Evolutionary conservation across 176 grass and related monocot genomes (phyloP), one percentile per base, ranked within the genome.

Genomic region (Aegilops sharonensis): DNA sequence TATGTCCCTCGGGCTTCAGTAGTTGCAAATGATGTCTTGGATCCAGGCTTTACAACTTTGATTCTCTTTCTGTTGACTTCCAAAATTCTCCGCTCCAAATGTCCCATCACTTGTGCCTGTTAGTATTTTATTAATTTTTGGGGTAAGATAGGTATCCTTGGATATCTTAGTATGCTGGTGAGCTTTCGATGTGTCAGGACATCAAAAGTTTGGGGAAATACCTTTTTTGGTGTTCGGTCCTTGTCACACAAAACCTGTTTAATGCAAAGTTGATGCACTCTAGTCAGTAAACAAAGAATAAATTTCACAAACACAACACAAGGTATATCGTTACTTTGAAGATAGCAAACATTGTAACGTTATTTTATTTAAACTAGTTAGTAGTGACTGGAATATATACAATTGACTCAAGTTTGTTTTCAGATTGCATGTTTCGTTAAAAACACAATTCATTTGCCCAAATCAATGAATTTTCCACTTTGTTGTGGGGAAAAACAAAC

Each of bases 11-110:
- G 90, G 9, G 90, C 67, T 93, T 96, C 92, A 60, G 87, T 99
- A 67, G 37, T 77, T 20, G 92, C 88, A 84, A 99, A 99, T n/a
- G 94, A 94, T 78, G 94, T 93, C 85, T 91, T 99, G 14, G 97
- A 96, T 79, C 97, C 94, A 77, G 94, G 97, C 88, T 99, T 99
- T 21, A 99, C 92, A 85, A 99, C 97, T 83, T 99, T 99, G 17
- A 96, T 87, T 76, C 94, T 92, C 80, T 96, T 94, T 73, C 82
- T 91, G 62, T 94, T 99, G n/a, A 94, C 84, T 82, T 94, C 97
- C 85, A 99, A 91, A 85, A 94, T 87, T 79, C 94, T 94, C 36
- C 88, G 88, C 81, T 99, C 97, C 73, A 96, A 92, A 96, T 94
- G 85, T 68, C 88, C 92, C 89, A 92, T 85, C 69, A 88, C 89